Evolutionary conservation across 345 rosid species (phyloP).

Genomic region (Rubroshorea leprosula): DNA sequence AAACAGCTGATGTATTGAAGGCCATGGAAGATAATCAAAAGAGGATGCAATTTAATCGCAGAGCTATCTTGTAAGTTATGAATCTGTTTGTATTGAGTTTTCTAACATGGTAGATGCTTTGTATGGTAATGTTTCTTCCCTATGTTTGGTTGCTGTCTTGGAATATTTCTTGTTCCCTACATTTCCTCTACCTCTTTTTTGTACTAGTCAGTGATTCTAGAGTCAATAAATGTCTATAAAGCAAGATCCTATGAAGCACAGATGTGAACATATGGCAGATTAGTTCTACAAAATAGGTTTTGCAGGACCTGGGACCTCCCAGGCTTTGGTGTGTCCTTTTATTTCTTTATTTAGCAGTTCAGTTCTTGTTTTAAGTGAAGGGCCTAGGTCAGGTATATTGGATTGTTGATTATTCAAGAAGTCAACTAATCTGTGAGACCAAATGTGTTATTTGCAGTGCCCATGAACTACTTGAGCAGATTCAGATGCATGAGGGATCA

Average conservation of each 20-base stretch:
- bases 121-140: neutral
- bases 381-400: neutral
- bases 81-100: conserved; percentile 4
- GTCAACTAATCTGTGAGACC: conserved; percentile 8
- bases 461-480: conserved; percentile 56
- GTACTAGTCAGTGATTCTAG: neutral
- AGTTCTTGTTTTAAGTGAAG: neutral
- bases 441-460: conserved; percentile 40
- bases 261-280: too few relatives aligned
- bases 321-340: too few relatives aligned
- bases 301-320: too few relatives aligned
- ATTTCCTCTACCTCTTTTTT: neutral
- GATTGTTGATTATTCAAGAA: neutral
- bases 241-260: too few relatives aligned
- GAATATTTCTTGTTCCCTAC: conserved; percentile 5
- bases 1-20: conserved; percentile 53
- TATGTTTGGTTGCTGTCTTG: too few relatives aligned
- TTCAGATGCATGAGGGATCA: conserved; percentile 70
- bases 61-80: conserved; percentile 61
- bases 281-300: too few relatives aligned
- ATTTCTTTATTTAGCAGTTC: too few relatives aligned
- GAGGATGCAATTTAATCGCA: conserved; percentile 48
- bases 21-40: conserved; percentile 41
- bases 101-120: neutral
- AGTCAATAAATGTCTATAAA: too few relatives aligned